phyloP scores from a whole-genome alignment of 2,329 filamentous ascomycete genomes.

The Colletotrichum sp. region DNA sequence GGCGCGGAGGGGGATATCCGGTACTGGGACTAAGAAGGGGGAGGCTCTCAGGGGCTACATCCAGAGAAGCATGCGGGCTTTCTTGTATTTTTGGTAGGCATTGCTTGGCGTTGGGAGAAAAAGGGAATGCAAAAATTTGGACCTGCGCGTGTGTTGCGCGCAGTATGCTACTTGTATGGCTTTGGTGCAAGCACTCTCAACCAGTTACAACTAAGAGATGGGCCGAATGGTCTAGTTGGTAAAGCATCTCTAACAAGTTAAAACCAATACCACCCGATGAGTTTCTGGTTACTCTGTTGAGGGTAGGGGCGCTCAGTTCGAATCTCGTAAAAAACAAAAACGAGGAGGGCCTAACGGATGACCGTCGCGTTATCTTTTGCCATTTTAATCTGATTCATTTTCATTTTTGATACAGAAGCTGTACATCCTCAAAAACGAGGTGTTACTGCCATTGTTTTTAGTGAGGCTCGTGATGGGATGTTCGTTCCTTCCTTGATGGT shows the following conservation, averaged over 20 bases:
- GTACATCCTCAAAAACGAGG: accelerated
- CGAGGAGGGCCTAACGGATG: background rate
- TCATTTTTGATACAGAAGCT: background rate
- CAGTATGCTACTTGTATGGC: background rate
- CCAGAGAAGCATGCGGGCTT: background rate
- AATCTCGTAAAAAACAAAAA: background rate
- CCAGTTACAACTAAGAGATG: background rate
- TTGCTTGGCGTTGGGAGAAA: conserved; percentile 20
- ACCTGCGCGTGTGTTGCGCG: background rate
- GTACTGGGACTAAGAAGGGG: conserved; percentile 79
- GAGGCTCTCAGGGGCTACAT: background rate
- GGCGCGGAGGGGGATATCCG: conserved; percentile 88
- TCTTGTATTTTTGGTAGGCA: conserved; percentile 10
- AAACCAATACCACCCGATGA: background rate
- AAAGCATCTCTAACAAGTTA: background rate
- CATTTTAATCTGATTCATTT: background rate
- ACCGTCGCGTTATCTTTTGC: background rate
- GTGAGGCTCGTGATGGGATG: background rate
- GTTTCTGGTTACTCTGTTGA: background rate
- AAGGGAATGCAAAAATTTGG: background rate
- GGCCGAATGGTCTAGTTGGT: background rate
- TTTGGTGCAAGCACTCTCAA: background rate
- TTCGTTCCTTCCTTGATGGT: background rate
- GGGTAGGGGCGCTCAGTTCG: background rate
- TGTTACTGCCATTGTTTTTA: background rate